A percentile compares a stretch with the other conserved stretches of the same genome.
Evolutionary conservation across 2,329 filamentous ascomycete genomes (phyloP).

Genomic region (Chaetomium sp.): DNA sequence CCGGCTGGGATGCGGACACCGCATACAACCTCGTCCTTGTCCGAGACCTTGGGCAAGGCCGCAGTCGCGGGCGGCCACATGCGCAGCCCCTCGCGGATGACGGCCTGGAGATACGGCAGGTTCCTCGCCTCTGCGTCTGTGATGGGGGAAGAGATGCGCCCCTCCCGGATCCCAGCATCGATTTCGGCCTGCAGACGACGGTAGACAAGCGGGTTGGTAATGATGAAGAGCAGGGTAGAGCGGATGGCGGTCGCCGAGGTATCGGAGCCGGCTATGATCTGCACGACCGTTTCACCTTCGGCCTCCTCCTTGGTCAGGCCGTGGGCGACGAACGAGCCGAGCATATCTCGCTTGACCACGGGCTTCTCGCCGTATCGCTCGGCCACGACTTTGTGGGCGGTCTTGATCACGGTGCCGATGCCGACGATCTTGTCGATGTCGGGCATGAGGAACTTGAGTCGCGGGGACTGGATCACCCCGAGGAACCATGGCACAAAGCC

Average conservation of each 20-base stretch:
- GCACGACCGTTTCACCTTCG: slow-evolving; percentile 44
- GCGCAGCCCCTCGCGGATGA: slow-evolving; percentile 44
- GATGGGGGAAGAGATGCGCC: slow-evolving; percentile 17
- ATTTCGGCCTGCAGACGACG: slow-evolving; percentile 53
- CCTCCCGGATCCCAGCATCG: slow-evolving; percentile 37
- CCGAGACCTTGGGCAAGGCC: slow-evolving; percentile 43
- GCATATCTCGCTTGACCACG: slow-evolving; percentile 42
- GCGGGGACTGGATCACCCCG: slow-evolving; percentile 43
- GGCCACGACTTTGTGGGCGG: slow-evolving; percentile 35
- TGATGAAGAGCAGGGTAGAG: slow-evolving; percentile 53
- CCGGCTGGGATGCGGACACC: slow-evolving; percentile 48
- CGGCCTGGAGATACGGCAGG: slow-evolving; percentile 44
- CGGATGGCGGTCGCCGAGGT: slow-evolving; percentile 45
- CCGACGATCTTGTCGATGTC: slow-evolving; percentile 22
- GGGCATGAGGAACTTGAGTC: slow-evolving; percentile 40
- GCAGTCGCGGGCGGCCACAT: slow-evolving; percentile 39
- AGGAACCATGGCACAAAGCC: slow-evolving; percentile 48
- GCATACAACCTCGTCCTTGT: slow-evolving; percentile 38
- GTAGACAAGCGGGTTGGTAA: slow-evolving; percentile 52
- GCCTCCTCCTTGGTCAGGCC: slow-evolving; percentile 43
- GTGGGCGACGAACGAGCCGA: slow-evolving; percentile 45
- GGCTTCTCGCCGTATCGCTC: slow-evolving; percentile 38
- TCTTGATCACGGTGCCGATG: slow-evolving; percentile 26
- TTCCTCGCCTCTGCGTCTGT: slow-evolving; percentile 13
- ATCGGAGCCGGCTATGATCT: slow-evolving; percentile 45